Conservation (phyloP, 2,329 filamentous ascomycete genomes). For the Parascedosporium putredinis region DNA sequence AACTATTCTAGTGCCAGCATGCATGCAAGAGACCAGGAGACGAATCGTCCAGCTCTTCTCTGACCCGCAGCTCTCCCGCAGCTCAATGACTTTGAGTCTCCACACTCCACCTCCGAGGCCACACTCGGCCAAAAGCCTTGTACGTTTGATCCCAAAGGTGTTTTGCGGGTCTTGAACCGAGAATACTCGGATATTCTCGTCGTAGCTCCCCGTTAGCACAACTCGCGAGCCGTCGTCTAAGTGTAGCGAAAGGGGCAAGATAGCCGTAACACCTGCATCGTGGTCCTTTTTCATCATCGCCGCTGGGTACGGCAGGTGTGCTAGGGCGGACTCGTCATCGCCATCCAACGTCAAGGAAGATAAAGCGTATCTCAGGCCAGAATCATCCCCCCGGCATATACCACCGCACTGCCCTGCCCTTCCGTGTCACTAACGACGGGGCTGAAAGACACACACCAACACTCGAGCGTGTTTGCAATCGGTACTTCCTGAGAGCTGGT, state of each 20-base stretch:
- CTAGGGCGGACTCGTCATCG: constrained; percentile 4
- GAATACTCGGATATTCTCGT: constrained; percentile 68
- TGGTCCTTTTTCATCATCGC: constrained; percentile 41
- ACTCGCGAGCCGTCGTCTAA: constrained; percentile 37
- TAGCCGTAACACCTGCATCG: constrained; percentile 77
- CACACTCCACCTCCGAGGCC: constrained; percentile 77
- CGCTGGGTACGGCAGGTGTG: constrained; percentile 16
- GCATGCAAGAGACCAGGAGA: constrained; percentile 88
- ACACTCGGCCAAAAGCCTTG: constrained; percentile 48
- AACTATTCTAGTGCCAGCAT: constrained; percentile 67
- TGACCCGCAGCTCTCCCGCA: constrained; percentile 8
- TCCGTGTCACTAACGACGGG: constrained; percentile 14
- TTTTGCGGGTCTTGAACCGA: constrained; percentile 31
- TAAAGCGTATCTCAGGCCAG: constrained; percentile 39
- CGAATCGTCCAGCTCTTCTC: constrained; percentile 13
- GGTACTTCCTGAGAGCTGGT: constrained; percentile 24
- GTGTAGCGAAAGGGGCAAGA: constrained; percentile 54
- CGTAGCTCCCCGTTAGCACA: constrained; percentile 82
- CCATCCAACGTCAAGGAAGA: constrained; percentile 11
- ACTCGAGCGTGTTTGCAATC: constrained; percentile 50
- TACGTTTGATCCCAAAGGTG: constrained; percentile 29
- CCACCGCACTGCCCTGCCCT: constrained; percentile 9
- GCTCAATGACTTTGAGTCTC: constrained; percentile 57
- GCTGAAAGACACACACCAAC: constrained; percentile 62
- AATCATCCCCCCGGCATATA: constrained; percentile 70